Evolutionary conservation across 2,329 filamentous ascomycete genomes (phyloP).

Genomic region (Boeremia lycopersici): DNA sequence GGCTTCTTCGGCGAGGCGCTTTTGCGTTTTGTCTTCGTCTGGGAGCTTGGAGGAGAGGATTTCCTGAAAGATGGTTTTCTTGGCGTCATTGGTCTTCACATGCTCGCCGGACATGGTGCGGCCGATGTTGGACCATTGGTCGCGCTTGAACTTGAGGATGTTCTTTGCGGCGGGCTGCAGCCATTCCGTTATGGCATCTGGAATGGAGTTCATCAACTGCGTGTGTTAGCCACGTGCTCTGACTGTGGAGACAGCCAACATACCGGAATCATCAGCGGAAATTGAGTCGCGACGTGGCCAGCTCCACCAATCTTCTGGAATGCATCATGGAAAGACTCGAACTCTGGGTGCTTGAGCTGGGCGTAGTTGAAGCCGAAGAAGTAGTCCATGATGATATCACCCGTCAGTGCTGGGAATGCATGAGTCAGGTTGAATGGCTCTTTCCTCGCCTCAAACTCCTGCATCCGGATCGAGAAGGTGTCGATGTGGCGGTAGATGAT

Average conservation of each 20-base stretch:
- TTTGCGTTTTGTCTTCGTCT: constrained; percentile 44
- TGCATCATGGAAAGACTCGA: constrained; percentile 43
- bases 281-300: constrained; percentile 42
- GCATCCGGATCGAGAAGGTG: constrained; percentile 37
- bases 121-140: constrained; percentile 32
- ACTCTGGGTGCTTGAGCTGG: constrained; percentile 42
- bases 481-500: constrained; percentile 45
- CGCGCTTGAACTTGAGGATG: constrained; percentile 40
- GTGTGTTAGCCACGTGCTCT: neutral
- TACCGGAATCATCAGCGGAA: constrained; percentile 40
- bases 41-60: constrained; percentile 41
- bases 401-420: constrained; percentile 50
- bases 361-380: constrained; percentile 45
- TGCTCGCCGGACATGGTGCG: constrained; percentile 36
- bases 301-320: constrained; percentile 40
- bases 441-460: constrained; percentile 38
- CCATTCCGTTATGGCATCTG: constrained; percentile 36
- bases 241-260: constrained; percentile 2
- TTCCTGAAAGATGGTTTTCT: constrained; percentile 44
- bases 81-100: constrained; percentile 41
- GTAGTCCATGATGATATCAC: constrained; percentile 56
- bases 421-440: constrained; percentile 38
- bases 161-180: constrained; percentile 41
- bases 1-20: constrained; percentile 47
- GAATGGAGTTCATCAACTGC: constrained; percentile 43